Evolutionary conservation across 1,139 yeast species (phyloP), one percentile per base, ranked within the genome.

Genomic region (Candida gigantensis): DNA sequence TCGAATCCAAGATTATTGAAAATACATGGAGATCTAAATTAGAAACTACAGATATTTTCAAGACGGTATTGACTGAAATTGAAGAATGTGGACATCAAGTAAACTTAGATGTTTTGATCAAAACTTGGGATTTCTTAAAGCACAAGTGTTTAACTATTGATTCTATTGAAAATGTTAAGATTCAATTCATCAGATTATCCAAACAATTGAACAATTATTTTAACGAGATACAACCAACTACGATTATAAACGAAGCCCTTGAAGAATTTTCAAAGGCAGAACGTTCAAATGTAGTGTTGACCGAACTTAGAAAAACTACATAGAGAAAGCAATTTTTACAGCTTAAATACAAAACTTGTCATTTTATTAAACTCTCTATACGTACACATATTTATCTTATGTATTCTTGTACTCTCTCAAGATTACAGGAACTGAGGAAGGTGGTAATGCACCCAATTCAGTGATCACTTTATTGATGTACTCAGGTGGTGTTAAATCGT

Each of bases 401-500:
- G 71, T 65, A 50, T 72, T 74, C 62, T 87, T 87, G 62, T 92
- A 92, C 60, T 92, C 98, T 62, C 97, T 79, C 52, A 92, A 72
- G 44, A 92, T 88, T 30, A 92, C 97, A 20, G 98, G 98, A 42
- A 92, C 97, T 2, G 97, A 88, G 6, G 96, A 86, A 30, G 98
- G 96, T 5, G 98, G 98, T 48, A 94, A 72, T 4, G 96, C 88
- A 16, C 99, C 99, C 45, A 90, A 79, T 58, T 92, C 99, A 2
- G 98, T 92, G 35, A 94, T 87, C 41, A 94, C 90, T 67, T 94
- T 92, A 58, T 90, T 89, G 51, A 92, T 88, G 52, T 86, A 87
- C 48, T 83, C 89, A 13, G 96, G 96, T 24, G 97, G 97, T 2
- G 97, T 90, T 51, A 92, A 74, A 61, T 92, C 99, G 60, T 88